phyloP scores from a whole-genome alignment of 306 rosid genomes.

The Lupinus albus region DNA sequence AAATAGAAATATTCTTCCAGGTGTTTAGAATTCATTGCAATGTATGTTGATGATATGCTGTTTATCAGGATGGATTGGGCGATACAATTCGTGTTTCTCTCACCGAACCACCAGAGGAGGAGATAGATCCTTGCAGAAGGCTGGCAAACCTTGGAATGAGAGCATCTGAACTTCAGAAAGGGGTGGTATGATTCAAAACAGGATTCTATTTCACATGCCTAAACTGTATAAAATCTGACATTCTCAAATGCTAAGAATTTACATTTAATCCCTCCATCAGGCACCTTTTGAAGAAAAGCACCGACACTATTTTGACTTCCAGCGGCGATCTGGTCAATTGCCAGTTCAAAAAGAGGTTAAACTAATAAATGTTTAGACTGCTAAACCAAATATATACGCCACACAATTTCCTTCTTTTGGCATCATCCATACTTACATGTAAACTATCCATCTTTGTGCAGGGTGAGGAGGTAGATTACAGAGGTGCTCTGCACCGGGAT shows the following conservation, averaged over 20 bases:
- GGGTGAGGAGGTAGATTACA: conserved; percentile 97
- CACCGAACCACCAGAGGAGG: conserved; percentile 97
- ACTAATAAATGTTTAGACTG: conserved; percentile 7
- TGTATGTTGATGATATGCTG: conserved; percentile 26
- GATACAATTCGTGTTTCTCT: conserved; percentile 98
- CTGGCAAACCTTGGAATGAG: conserved; percentile 89
- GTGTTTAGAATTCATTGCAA: conserved; percentile 12
- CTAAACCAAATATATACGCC: background rate
- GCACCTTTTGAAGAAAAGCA: conserved; percentile 91
- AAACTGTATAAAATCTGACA: conserved; percentile 14
- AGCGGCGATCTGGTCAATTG: conserved; percentile 92
- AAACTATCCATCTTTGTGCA: conserved; percentile 43
- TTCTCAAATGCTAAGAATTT: conserved; percentile 31
- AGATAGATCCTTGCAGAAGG: conserved; percentile 92
- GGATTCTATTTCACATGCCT: conserved; percentile 30
- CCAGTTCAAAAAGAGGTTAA: conserved; percentile 89
- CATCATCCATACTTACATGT: background rate
- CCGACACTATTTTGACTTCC: conserved; percentile 90
- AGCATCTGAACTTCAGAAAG: conserved; percentile 80
- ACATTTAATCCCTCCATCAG: conserved; percentile 54
- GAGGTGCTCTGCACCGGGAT: conserved; percentile 92
- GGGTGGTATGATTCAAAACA: conserved; percentile 77
- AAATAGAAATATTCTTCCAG: background rate
- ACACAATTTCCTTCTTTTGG: conserved; percentile 3
- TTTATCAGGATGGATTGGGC: conserved; percentile 89